Base-by-base conservation (phyloP, 1,284 basidiomycete genomes). In the Ustilago curta region DNA sequence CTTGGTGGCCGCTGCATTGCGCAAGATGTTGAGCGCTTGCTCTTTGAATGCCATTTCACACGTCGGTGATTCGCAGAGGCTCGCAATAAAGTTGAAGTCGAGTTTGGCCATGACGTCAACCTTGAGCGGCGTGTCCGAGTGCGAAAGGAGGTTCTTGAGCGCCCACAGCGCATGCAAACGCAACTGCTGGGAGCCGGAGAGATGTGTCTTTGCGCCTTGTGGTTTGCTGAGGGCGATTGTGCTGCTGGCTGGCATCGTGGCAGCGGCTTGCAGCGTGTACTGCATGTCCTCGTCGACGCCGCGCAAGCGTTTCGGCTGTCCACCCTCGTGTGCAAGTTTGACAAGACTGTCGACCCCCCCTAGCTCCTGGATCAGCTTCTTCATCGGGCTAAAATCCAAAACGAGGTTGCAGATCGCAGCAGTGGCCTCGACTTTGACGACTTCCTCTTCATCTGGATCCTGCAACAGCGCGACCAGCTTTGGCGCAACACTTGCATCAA, bases 331-430 rank as follows among this genome's bases (percentile, higher is more conserved):
- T 9, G 67, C 66, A 3, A 82, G 58, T 35, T 62, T 29, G 2
- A 80, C 73, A 11, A 83, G 64, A 19, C 40, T 57, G 49, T 71
- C 63, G 11, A 83, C 42, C 1, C 81, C 79, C 18, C 73, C 78
- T 2, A 69, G 58, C 43, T 80, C 76, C 31, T 80, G 40, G 3
- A 83, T 69, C 21, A 65, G 53, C 52, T 73, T 61, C 48, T 81
- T 80, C 81, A 82, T 82, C 21, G 83, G 83, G 44, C 76, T 78
- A 43, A 80, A 82, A 32, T 78, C 77, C 37, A 83, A 63, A 32
- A 81, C 79, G 31, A 84, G 56, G 53, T 84, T 83, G 74, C 80
- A 81, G 18, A 84, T 55, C 9, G 78, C 56, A 39, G 74, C 82
- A 5, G 77, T 67, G 1, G 75, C 82, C 44, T 84, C 78, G 6